These are phyloP conservation scores for Kokia cookei DNA, from an alignment of 441 rosid genomes.

Conservation along the genomic window DNA sequence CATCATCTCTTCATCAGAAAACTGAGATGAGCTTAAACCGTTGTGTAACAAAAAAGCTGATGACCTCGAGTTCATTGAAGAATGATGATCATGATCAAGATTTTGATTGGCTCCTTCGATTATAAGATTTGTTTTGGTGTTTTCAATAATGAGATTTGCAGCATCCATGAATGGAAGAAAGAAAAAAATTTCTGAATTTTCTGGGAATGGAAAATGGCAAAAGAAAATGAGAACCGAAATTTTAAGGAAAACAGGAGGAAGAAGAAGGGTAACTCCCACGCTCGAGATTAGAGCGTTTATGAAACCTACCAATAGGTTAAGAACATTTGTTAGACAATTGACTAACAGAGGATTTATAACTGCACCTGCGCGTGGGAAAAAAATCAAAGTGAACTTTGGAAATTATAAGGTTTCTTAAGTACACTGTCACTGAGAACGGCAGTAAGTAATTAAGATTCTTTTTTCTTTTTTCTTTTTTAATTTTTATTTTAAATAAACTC, in stretches of 20 bases:
- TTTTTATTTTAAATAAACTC: not conserved
- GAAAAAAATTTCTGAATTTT: not conserved
- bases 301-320: not conserved
- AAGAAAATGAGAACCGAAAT: not conserved
- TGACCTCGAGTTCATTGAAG: not conserved
- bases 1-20: constrained; percentile 36
- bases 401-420: not conserved
- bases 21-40: constrained; percentile 8
- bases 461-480: too few species aligned
- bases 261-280: not conserved
- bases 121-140: not conserved
- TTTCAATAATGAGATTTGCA: not conserved
- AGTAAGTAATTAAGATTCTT: too few species aligned
- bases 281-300: not conserved
- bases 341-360: not conserved
- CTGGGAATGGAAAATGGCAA: not conserved
- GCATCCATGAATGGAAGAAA: constrained; percentile 11
- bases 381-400: not conserved
- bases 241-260: not conserved
- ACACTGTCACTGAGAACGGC: not conserved
- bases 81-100: not conserved
- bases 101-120: not conserved
- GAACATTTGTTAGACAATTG: not conserved
- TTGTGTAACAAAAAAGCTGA: constrained; percentile 15
- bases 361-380: not conserved